Base-by-base conservation (phyloP, 2,329 filamentous ascomycete genomes). In the Cordyceps fumosorosea region DNA sequence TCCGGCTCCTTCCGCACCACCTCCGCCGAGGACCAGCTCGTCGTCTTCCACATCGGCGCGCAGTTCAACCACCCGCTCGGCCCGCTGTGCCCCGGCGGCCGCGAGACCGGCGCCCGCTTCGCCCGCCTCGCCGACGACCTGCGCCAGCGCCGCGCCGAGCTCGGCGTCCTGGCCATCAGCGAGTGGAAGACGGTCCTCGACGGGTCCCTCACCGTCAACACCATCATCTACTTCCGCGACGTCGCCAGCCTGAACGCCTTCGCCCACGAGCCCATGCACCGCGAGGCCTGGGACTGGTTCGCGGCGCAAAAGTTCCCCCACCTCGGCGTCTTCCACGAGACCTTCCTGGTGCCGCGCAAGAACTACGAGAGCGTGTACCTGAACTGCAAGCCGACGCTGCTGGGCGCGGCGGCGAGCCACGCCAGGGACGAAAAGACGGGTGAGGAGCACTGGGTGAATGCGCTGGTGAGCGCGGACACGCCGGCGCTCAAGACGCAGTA, bases 321-420 rank as follows among this genome's bases (percentile, higher is more conserved):
- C 64, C 66, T 85, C 26, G 76, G 76, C 5, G 79, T 85, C 65
- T 84, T 75, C 64, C 83, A 86, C 67, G 83, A 86, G 75, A 76
- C 78, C 0, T 84, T 80, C 65, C 71, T 75, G 29, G 77, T 78
- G 5, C 75, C 76, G 1, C 69, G 71, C 3, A 74, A 76, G 3
- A 71, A 72, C 10, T 83, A 80, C 70, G 83, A 86, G 76, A 78
- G 73, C 2, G 73, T 85, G 24, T 84, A 84, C 66, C 65, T 75
- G 8, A 78, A 81, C 63, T 77, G 75, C 65, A 70, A 66, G 59
- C 77, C 77, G 0, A 63, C 71, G 5, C 58, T 78, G 44, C 62
- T 80, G 56, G 78, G 75, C 2, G 66, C 65, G 3, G 67, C 68
- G 0, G 63, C 66, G 10, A 68, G 73, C 3, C 44, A 52, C 60